A percentile compares a stretch with the other conserved stretches of the same genome.
These are phyloP conservation scores for Friedmanniomyces simplex DNA, from an alignment of 495 filamentous ascomycete genomes.

Conservation along the genomic window DNA sequence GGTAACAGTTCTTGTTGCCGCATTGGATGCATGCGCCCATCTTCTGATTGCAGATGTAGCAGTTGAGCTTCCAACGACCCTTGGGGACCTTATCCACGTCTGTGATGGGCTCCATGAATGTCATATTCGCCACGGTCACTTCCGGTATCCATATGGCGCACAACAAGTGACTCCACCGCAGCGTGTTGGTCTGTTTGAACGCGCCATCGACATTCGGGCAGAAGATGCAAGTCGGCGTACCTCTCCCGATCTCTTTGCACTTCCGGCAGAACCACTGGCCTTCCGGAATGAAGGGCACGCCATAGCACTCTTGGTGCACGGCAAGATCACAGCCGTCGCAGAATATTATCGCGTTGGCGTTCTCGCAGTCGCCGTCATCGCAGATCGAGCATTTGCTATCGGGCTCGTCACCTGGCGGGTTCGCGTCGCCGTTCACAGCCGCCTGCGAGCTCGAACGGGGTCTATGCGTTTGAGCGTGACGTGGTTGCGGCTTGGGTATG, in stretches of 20 bases:
- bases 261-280: slow-evolving; percentile 98
- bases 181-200: slow-evolving; percentile 94
- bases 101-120: slow-evolving; percentile 96
- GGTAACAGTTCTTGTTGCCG: slow-evolving; percentile 91
- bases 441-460: slow-evolving; percentile 85
- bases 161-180: slow-evolving; percentile 91
- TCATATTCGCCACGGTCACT: slow-evolving; percentile 87
- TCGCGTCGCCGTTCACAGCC: slow-evolving; percentile 81
- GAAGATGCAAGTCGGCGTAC: slow-evolving; percentile 91
- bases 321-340: slow-evolving; percentile 97
- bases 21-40: slow-evolving; percentile 99
- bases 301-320: slow-evolving; percentile 98
- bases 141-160: slow-evolving; percentile 99
- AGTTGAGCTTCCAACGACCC: slow-evolving; percentile 80
- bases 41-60: slow-evolving; percentile 92
- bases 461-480: slow-evolving; percentile 83
- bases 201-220: slow-evolving; percentile 95
- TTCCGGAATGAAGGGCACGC: slow-evolving; percentile 96
- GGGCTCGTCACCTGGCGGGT: slow-evolving; percentile 76
- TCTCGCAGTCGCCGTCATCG: slow-evolving; percentile 97
- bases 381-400: slow-evolving; percentile 97
- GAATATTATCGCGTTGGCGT: slow-evolving; percentile 99
- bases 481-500: slow-evolving; percentile 91
- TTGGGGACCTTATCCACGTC: slow-evolving; percentile 95
- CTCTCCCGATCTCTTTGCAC: slow-evolving; percentile 87